Percentiles rank a stretch among this genome's conserved stretches.
phyloP scores from a whole-genome alignment of 192 early-diverging fungal genomes.

The Backusella sp. region DNA sequence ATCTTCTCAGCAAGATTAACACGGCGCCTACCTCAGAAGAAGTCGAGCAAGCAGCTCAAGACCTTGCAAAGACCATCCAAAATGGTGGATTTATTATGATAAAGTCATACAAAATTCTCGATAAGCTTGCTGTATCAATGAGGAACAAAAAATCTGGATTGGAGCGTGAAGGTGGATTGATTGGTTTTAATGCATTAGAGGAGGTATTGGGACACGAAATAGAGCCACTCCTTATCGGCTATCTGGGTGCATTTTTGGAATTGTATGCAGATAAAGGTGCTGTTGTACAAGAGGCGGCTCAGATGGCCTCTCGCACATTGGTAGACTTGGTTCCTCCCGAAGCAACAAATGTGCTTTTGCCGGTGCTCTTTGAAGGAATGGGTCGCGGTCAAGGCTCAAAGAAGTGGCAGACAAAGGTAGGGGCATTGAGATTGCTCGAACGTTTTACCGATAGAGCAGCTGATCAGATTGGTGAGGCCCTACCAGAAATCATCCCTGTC shows the following conservation, averaged over 20 bases:
- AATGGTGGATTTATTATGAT: constrained; percentile 56
- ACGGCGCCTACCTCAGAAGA: constrained; percentile 52
- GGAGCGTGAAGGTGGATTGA: constrained; percentile 62
- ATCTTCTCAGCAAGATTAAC: constrained; percentile 42
- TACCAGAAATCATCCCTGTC: constrained; percentile 64
- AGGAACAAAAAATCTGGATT: constrained; percentile 66
- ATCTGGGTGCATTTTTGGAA: constrained; percentile 59
- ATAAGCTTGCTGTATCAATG: constrained; percentile 51
- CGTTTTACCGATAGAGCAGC: constrained; percentile 43
- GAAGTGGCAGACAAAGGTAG: constrained; percentile 75
- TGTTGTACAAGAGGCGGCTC: constrained; percentile 49
- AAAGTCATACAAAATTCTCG: constrained; percentile 56
- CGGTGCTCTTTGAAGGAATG: constrained; percentile 60
- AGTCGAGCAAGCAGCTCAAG: constrained; percentile 50
- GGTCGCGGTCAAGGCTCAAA: constrained; percentile 52
- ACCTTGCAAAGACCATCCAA: constrained; percentile 40
- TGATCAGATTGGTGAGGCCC: constrained; percentile 44
- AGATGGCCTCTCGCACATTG: constrained; percentile 38
- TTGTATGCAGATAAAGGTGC: constrained; percentile 53
- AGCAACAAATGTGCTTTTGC: constrained; percentile 52
- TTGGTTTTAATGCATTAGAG: constrained; percentile 62
- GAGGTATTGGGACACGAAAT: constrained; percentile 55
- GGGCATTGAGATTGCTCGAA: constrained; percentile 45
- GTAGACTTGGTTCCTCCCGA: constrained; percentile 43
- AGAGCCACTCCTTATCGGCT: constrained; percentile 61